Conservation (phyloP, 768 basidiomycete genomes). For the Pisolithus microcarpus region DNA sequence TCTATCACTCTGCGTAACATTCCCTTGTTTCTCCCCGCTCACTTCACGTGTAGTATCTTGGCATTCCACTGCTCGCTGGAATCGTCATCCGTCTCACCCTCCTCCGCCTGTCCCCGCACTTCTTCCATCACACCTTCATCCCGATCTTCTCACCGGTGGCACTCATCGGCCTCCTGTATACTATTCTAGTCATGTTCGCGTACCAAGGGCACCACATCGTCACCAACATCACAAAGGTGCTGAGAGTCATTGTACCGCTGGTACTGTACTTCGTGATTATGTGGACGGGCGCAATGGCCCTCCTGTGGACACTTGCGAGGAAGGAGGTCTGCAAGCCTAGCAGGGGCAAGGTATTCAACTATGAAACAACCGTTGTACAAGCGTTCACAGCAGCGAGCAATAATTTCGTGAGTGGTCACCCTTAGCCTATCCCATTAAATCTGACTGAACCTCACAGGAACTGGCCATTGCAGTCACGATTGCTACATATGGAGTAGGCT, state of each 20-base stretch:
- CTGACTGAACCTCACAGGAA: slow-evolving; percentile 37
- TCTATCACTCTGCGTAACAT: neutral
- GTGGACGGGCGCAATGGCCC: slow-evolving; percentile 57
- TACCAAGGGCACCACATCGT: slow-evolving; percentile 65
- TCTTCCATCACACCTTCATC: slow-evolving; percentile 55
- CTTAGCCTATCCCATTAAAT: neutral
- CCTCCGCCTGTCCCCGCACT: slow-evolving; percentile 37
- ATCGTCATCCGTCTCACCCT: slow-evolving; percentile 58
- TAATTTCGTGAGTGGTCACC: slow-evolving; percentile 50
- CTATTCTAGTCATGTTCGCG: slow-evolving; percentile 70
- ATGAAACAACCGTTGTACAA: slow-evolving; percentile 71
- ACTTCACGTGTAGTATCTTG: slow-evolving; percentile 52
- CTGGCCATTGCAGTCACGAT: slow-evolving; percentile 79
- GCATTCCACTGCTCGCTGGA: slow-evolving; percentile 71
- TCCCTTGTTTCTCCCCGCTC: neutral
- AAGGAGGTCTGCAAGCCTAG: slow-evolving; percentile 17
- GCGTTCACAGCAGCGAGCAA: slow-evolving; percentile 76
- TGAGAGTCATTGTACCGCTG: slow-evolving; percentile 76
- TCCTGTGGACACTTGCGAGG: slow-evolving; percentile 44
- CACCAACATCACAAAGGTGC: slow-evolving; percentile 66
- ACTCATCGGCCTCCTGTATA: slow-evolving; percentile 73
- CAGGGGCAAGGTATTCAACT: slow-evolving; percentile 31
- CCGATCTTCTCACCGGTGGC: slow-evolving; percentile 62
- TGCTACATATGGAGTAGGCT: slow-evolving; percentile 69
- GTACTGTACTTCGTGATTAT: slow-evolving; percentile 72